Evolutionary conservation across 176 grass and related monocot genomes (phyloP), one percentile per base, ranked within the genome.

Genomic region (Oryza punctata): DNA sequence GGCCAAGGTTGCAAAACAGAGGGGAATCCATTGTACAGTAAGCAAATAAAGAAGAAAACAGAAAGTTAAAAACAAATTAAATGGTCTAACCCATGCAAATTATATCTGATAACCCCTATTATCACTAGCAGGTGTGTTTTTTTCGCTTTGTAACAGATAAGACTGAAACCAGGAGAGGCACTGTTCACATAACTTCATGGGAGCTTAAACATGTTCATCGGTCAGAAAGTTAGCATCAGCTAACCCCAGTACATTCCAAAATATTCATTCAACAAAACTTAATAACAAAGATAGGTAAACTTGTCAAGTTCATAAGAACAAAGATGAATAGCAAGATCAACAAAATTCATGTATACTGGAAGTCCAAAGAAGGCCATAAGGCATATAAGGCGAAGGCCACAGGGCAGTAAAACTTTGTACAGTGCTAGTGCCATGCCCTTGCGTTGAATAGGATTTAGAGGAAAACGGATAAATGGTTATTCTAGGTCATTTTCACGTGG

Each of bases 91-190:
- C 37, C 37, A 76, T 8, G 3, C 14, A 89, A 76, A 76, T 75
- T 75, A 43, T 33, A 57, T 47, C 10, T 5, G 11, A 73, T 68
- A 79, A 72, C 18, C 50, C 49, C n/a, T 64, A 59, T 25, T 44
- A 12, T 70, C 70, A 76, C 27, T 70, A 77, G 50, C 4, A 70
- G 50, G 50, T 24, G 21, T 24, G 4, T 65, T 65, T 75, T 70
- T 70, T 81, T n/a, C 2, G 16, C 71, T 81, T 38, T 89, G 54
- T 64, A 81, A 52, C 26, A 47, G 30, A 28, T 72, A 72, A 10
- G 11, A 66, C 12, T 82, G 59, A 67, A 45, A 78, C 45, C 40
- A 60, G 12, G 3, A 67, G 19, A 12, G 33, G 47, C 14, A 30
- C 47, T 86, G 16, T 68, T 74, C 79, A 83, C 66, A 72, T 30